A percentile compares a stretch with the other conserved stretches of the same genome.
These are phyloP conservation scores for Casuarina glauca DNA, from an alignment of 306 rosid genomes.

Conservation along the genomic window DNA sequence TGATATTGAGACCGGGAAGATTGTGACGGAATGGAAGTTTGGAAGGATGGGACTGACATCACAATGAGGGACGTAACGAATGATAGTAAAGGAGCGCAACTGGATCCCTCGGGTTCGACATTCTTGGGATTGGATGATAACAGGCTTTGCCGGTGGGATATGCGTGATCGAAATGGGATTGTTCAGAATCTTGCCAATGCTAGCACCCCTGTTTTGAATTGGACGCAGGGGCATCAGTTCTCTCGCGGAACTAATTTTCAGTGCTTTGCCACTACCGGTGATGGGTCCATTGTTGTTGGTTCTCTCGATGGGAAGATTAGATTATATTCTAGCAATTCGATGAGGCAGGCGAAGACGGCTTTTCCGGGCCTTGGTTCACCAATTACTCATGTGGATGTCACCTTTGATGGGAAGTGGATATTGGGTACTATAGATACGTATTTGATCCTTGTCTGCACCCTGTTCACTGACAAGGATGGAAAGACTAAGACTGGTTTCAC, in stretches of 20 bases:
- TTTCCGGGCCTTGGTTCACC: slow-evolving; percentile 99
- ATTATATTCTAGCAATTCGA: slow-evolving; percentile 74
- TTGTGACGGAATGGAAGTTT: slow-evolving; percentile 91
- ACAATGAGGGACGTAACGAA: slow-evolving; percentile 90
- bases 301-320: slow-evolving; percentile 95
- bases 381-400: slow-evolving; percentile 89
- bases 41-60: slow-evolving; percentile 91
- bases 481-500: slow-evolving; percentile 77
- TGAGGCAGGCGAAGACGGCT: slow-evolving; percentile 93
- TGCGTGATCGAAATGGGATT: slow-evolving; percentile 90
- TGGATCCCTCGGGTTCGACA: slow-evolving; percentile 94
- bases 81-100: slow-evolving; percentile 88
- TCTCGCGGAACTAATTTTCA: slow-evolving; percentile 95
- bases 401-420: slow-evolving; percentile 95
- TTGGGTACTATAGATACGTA: slow-evolving; percentile 89
- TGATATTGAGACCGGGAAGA: slow-evolving; percentile 87
- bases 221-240: slow-evolving; percentile 97
- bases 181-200: slow-evolving; percentile 80
- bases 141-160: slow-evolving; percentile 98
- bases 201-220: slow-evolving; percentile 67
- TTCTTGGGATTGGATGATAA: slow-evolving; percentile 95
- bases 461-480: slow-evolving; percentile 86
- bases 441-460: slow-evolving; percentile 73
- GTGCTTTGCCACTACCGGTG: slow-evolving; percentile 95
- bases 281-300: slow-evolving; percentile 94